phyloP scores from a whole-genome alignment of 1,284 basidiomycete species.

The Ustilago esculenta region DNA sequence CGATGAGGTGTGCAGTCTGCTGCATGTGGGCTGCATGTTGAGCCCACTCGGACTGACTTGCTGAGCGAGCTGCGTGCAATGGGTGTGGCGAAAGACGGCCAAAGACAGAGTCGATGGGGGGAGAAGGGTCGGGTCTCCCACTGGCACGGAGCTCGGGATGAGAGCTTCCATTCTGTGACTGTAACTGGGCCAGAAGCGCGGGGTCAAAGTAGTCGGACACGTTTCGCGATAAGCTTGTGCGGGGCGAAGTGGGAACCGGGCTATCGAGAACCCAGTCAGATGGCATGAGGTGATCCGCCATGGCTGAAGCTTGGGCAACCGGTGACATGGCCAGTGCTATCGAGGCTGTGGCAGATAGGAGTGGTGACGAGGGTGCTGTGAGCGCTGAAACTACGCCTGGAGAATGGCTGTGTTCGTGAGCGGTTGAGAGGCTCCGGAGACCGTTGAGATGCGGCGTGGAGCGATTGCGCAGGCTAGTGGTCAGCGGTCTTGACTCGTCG shows the following conservation, averaged over 20 bases:
- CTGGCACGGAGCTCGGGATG: slow-evolving; percentile 31
- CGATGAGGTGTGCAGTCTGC: slow-evolving; percentile 38
- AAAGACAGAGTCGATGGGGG: slow-evolving; percentile 71
- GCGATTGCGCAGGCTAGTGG: slow-evolving; percentile 29
- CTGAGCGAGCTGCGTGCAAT: slow-evolving; percentile 93
- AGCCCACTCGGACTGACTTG: slow-evolving; percentile 80
- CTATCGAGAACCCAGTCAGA: slow-evolving; percentile 28
- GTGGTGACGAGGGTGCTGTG: slow-evolving; percentile 29
- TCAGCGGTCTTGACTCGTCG: slow-evolving; percentile 13
- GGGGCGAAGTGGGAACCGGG: slow-evolving; percentile 26
- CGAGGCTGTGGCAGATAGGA: slow-evolving; percentile 16
- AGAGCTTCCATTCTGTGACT: slow-evolving; percentile 23
- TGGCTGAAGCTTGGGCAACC: slow-evolving; percentile 15
- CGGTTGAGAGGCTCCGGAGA: slow-evolving; percentile 9
- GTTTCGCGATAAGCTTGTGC: slow-evolving; percentile 15
- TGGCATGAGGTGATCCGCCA: slow-evolving; percentile 18
- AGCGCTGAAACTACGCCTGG: slow-evolving; percentile 4
- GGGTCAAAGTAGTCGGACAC: slow-evolving; percentile 45
- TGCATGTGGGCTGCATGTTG: slow-evolving; percentile 46
- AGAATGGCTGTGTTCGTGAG: slow-evolving; percentile 7
- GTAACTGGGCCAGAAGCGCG: slow-evolving; percentile 26
- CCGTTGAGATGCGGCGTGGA: slow-evolving; percentile 36
- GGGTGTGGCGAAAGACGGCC: slow-evolving; percentile 91
- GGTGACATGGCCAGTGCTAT: slow-evolving; percentile 35
- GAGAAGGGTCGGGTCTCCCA: slow-evolving; percentile 6